Conservation (phyloP, 2,329 filamentous ascomycete species). For the Zarea fungicola region DNA sequence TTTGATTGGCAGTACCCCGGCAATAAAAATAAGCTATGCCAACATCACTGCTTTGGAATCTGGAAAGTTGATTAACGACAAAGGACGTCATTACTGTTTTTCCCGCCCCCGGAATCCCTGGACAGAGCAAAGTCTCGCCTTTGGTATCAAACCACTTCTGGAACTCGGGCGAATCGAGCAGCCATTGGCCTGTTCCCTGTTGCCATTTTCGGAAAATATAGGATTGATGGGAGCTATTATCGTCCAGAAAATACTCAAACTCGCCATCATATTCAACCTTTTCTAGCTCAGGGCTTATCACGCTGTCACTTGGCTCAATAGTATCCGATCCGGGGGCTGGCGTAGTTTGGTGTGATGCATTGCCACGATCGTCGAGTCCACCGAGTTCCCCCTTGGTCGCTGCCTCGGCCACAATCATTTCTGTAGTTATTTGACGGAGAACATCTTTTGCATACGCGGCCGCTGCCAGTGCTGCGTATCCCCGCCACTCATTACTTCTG, state of each 20-base stretch:
- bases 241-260: background rate
- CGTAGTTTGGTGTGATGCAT: no score
- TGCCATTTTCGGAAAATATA: background rate
- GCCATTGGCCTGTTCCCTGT: conserved; percentile 12
- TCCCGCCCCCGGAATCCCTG: conserved; percentile 40
- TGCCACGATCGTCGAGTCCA: no score
- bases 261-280: background rate
- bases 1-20: no score
- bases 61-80: conserved; percentile 15
- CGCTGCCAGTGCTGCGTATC: no score
- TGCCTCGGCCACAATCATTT: no score
- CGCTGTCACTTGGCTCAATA: no score
- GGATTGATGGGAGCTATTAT: background rate
- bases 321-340: no score
- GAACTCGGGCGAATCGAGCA: conserved; percentile 4
- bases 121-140: conserved; percentile 34
- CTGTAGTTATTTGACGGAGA: no score
- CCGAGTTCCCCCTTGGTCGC: no score
- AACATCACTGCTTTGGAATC: background rate
- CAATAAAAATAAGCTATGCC: conserved; percentile 29
- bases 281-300: background rate
- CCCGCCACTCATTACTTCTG: no score
- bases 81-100: conserved; percentile 28
- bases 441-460: no score
- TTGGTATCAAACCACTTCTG: background rate